Base-by-base conservation (phyloP, 2,329 filamentous ascomycete genomes). In the Colletotrichum aenigma region DNA sequence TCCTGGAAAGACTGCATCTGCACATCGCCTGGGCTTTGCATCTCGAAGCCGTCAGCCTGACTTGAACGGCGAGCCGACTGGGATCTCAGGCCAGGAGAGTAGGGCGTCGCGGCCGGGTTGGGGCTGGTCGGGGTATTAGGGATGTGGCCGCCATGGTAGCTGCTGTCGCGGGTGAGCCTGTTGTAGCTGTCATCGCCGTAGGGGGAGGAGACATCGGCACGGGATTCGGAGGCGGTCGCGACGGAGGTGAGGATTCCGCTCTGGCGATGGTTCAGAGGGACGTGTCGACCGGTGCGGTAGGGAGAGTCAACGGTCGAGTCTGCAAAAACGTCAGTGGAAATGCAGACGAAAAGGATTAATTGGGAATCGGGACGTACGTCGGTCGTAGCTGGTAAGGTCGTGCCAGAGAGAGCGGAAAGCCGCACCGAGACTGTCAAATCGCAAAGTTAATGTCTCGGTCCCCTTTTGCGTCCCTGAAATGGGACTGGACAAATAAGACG, bases 1-100 rank as follows among this genome's bases (percentile, higher is more conserved):
- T 98, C 96, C 81, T 94, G 93, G 86, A 99, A 99, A 77, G 94
- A 94, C 86, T 98, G 97, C 95, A 99, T 97, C 79, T 94, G 96
- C 77, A 99, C 98, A 84, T 98, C 96, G 78, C 95, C 94, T 7
- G 92, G 87, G 86, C 88, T 92, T 79, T 93, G 91, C 74, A 92
- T 92, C 82, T 97, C 94, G 80, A 94, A 93, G 64, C 91, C 91
- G 74, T 93, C 91, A 75, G 88, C 88, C 78, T 92, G 91, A 76
- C 89, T 92, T 43, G 91, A 89, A 80, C 92, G 89, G 79, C 91
- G 90, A 79, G 94, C 94, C 67, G 92, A 89, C 73, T 94, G 88
- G n/a, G 95, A 96, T 80, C 96, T 91, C 89, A 97, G 91, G 68
- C 96, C 96, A 13, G 96, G 96, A 1, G 96, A 97, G 86, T 98